Conservation (phyloP, 768 basidiomycete genomes). For the Lactifluus hygrophoroides region DNA sequence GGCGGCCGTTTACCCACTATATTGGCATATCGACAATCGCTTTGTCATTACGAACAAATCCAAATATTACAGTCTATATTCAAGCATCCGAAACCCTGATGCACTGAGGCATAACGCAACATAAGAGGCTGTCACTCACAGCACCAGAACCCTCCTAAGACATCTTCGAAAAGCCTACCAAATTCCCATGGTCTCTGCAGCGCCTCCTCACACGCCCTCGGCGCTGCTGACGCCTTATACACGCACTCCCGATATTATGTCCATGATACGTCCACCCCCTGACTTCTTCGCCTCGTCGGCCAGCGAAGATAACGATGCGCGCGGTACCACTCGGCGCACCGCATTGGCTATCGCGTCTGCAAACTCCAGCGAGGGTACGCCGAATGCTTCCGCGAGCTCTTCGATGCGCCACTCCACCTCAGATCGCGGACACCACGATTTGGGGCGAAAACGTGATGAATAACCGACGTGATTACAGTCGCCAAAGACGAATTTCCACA, state of each 20-base stretch:
- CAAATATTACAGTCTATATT: background rate
- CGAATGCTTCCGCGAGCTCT: slow-evolving; percentile 52
- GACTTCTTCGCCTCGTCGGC: slow-evolving; percentile 36
- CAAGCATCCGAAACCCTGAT: background rate
- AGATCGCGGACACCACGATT: background rate
- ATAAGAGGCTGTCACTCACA: background rate
- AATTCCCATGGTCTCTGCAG: background rate
- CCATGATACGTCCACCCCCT: slow-evolving; percentile 21
- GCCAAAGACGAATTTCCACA: background rate
- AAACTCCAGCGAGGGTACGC: slow-evolving; percentile 50
- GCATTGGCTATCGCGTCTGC: slow-evolving; percentile 57
- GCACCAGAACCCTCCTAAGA: background rate
- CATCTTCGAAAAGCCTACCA: background rate
- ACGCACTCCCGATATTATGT: background rate
- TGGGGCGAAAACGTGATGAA: background rate
- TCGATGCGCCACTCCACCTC: slow-evolving; percentile 48
- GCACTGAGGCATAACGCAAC: background rate
- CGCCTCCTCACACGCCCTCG: background rate
- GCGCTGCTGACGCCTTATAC: background rate
- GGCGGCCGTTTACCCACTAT: background rate
- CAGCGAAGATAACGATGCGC: slow-evolving; percentile 50
- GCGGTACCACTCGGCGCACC: slow-evolving; percentile 49
- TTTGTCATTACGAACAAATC: background rate
- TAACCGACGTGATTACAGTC: background rate
- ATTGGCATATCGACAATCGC: background rate